Evolutionary conservation across 1,284 basidiomycete genomes (phyloP).

Genomic region (Cryptococcus sp.): DNA sequence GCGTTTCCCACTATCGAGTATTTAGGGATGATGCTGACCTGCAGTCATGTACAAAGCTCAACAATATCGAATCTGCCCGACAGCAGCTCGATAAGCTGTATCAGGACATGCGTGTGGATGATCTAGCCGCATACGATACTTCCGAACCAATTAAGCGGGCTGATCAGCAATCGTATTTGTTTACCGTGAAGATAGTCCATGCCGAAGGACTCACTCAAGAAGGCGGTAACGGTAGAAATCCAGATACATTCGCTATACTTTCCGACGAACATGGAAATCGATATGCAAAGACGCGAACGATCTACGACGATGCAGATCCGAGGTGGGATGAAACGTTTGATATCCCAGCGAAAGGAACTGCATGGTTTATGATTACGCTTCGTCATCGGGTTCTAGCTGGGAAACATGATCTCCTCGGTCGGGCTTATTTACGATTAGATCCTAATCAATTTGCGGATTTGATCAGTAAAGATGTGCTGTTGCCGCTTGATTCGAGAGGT

Average conservation of each 20-base stretch:
- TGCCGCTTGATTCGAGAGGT: conserved; percentile 75
- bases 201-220: conserved; percentile 78
- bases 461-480: conserved; percentile 85
- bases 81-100: conserved; percentile 91
- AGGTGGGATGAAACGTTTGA: conserved; percentile 98
- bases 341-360: conserved; percentile 68
- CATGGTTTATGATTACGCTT: conserved; percentile 96
- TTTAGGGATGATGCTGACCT: conserved; percentile 1
- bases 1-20: conserved; percentile 14
- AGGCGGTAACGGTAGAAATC: conserved; percentile 53
- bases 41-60: conserved; percentile 91
- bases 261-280: conserved; percentile 88
- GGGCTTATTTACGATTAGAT: conserved; percentile 88
- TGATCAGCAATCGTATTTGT: conserved; percentile 67
- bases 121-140: conserved; percentile 59
- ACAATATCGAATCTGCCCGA: conserved; percentile 92
- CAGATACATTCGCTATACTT: conserved; percentile 87
- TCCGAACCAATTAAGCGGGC: conserved; percentile 62
- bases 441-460: conserved; percentile 84
- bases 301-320: conserved; percentile 85
- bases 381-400: conserved; percentile 83
- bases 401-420: conserved; percentile 85
- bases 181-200: conserved; percentile 88
- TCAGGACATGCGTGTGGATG: conserved; percentile 83
- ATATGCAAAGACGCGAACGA: conserved; percentile 90